These are phyloP conservation scores for Microdochium paspali DNA, from an alignment of 2,329 filamentous ascomycete species.

Conservation along the genomic window DNA sequence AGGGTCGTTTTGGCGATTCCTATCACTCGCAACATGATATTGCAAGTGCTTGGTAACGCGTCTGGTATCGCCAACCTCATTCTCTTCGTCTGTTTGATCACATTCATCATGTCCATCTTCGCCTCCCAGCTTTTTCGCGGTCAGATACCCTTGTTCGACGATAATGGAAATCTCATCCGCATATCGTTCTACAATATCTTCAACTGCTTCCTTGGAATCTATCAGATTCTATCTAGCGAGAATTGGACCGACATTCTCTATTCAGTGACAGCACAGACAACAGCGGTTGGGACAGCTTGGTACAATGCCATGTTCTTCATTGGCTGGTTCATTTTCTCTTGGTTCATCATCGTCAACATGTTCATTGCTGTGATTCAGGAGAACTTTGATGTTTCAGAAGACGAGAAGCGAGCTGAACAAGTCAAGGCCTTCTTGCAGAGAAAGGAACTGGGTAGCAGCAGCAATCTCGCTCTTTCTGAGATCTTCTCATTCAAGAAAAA, in stretches of 20 bases:
- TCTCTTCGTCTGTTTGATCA: constrained; percentile 92
- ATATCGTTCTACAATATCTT: constrained; percentile 85
- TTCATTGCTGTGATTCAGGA: constrained; percentile 99
- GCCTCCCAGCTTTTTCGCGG: constrained; percentile 89
- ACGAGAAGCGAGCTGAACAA: constrained; percentile 94
- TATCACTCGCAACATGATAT: constrained; percentile 77
- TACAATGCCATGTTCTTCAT: constrained; percentile 86
- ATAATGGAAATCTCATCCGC: constrained; percentile 49
- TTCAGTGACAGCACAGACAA: constrained; percentile 63
- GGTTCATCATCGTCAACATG: constrained; percentile 97
- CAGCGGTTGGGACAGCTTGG: constrained; percentile 66
- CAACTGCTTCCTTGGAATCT: constrained; percentile 96
- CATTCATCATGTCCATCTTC: constrained; percentile 87
- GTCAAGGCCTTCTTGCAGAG: constrained; percentile 90
- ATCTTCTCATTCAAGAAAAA: constrained; percentile 57
- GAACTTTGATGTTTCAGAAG: constrained; percentile 97
- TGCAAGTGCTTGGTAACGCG: constrained; percentile 82
- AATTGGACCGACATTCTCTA: constrained; percentile 91
- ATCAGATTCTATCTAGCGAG: constrained; percentile 90
- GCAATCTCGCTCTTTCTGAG: constrained; percentile 68
- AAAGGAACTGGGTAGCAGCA: constrained; percentile 68
- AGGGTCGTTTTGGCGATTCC: constrained; percentile 84
- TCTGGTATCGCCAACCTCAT: constrained; percentile 90
- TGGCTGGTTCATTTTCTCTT: constrained; percentile 90
- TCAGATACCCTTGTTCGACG: constrained; percentile 60